Evolutionary conservation across 768 basidiomycete genomes (phyloP).

Genomic region (Mycena pura): DNA sequence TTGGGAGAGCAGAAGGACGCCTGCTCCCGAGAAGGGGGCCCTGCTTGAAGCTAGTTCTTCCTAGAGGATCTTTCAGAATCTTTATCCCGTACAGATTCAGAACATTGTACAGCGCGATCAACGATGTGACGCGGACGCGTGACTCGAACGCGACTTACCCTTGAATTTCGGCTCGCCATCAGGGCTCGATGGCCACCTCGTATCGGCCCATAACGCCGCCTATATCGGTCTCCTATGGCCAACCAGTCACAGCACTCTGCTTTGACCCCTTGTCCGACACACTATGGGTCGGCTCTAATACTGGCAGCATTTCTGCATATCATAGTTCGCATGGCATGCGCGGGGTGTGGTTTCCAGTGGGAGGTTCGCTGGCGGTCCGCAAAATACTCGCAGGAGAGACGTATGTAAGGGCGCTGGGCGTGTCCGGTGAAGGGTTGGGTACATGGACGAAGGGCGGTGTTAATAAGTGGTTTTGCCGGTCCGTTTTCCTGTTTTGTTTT

Average conservation of each 20-base stretch:
- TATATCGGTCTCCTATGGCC: slow-evolving; percentile 44
- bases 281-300: slow-evolving; percentile 82
- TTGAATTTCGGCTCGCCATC: not conserved
- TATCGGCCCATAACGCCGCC: slow-evolving; percentile 43
- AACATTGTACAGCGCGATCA: no score
- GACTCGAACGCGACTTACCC: no score
- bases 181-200: slow-evolving; percentile 31
- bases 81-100: no score
- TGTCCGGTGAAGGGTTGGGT: slow-evolving; percentile 70
- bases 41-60: no score
- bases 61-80: no score
- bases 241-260: slow-evolving; percentile 75
- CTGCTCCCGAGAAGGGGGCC: no score
- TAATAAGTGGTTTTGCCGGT: slow-evolving; percentile 86
- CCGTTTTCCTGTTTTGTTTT: slow-evolving; percentile 33
- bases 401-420: slow-evolving; percentile 70
- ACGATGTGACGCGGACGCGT: no score
- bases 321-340: slow-evolving; percentile 67
- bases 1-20: no score
- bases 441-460: slow-evolving; percentile 85
- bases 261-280: slow-evolving; percentile 94
- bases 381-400: slow-evolving; percentile 82
- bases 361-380: slow-evolving; percentile 70
- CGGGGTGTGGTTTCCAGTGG: slow-evolving; percentile 78
- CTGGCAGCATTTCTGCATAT: slow-evolving; percentile 73